Evolutionary conservation across 371 early-diverging fungal species (phyloP).

Genomic region (Circinella umbellata): DNA sequence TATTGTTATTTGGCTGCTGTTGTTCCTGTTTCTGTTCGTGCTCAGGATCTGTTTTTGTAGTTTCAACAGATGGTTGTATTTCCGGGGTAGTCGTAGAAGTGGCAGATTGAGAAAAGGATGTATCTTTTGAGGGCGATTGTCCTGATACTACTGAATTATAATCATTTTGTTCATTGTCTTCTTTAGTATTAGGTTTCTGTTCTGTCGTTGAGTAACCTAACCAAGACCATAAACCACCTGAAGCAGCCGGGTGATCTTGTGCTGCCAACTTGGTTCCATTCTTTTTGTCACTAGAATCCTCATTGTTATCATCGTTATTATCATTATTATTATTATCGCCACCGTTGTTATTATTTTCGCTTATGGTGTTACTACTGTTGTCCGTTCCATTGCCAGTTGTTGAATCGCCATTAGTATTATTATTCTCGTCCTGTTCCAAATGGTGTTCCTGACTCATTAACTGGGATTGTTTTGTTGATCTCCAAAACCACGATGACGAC

Average conservation of each 20-base stretch:
- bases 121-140: background rate
- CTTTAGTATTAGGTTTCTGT: background rate
- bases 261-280: background rate
- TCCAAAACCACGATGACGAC: slow-evolving; percentile 15
- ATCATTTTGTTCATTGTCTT: background rate
- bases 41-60: background rate
- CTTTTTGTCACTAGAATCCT: background rate
- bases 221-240: slow-evolving; percentile 21
- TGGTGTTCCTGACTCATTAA: background rate
- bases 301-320: background rate
- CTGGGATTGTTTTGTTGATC: background rate
- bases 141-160: background rate
- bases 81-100: background rate
- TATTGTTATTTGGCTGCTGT: background rate
- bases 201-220: slow-evolving; percentile 18
- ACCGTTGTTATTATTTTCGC: background rate
- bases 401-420: too few relatives aligned
- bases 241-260: background rate
- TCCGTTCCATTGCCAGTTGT: too few relatives aligned
- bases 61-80: background rate
- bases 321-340: background rate
- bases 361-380: too few relatives aligned
- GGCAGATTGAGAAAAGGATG: background rate
- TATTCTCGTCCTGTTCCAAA: too few relatives aligned
- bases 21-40: background rate